Base-by-base conservation (phyloP, 2,329 filamentous ascomycete species). In the Trichophyton mentagrophytes region DNA sequence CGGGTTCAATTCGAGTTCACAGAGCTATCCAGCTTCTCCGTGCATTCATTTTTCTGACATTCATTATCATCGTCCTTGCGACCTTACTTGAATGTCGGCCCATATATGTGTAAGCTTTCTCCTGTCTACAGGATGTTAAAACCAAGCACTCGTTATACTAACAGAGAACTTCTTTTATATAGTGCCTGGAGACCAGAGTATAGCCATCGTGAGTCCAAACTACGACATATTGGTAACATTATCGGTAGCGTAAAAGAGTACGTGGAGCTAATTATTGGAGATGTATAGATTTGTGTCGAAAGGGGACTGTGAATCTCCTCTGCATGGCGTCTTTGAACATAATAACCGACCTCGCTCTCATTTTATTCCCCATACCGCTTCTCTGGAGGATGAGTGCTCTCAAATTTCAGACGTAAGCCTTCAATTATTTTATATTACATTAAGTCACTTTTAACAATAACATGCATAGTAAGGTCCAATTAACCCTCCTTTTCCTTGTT, bases 281-380 rank as follows among this genome's bases (percentile, higher is more conserved):
- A 17, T 25, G 4, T 57, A 20, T 44, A 65, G 64, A 61, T 61
- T 22, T 58, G 15, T 65, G 64, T 46, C 64, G 61, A 38, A 62
- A 60, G 22, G 64, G 61, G 11, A 59, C 55, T 11, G 51, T 58
- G 11, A 65, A 65, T 53, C 60, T 65, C 15, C 27, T 65, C 20
- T 55, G 58, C 13, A 62, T 65, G 62, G 64, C 62, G 11, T 30
- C 59, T 17, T 56, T 65, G 38, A 65, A 64, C 55, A 64, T 65
- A n/a, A 61, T 49, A 33, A 65, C 64, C 7, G 62, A 65, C 47
- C 6, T 65, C 44, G 64, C 64, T 20, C 58, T 65, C 20, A 64
- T 65, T 44, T 42, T 65, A 38, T 65, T 65, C 49, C 64, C 64
- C 2, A 65, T 65, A 44, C 64, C 64, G 47, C 61, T 65, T 57